Percentiles rank a stretch among this genome's conserved stretches.
Evolutionary conservation across 2,329 filamentous ascomycete genomes (phyloP).

Genomic region (Cytospora mali): DNA sequence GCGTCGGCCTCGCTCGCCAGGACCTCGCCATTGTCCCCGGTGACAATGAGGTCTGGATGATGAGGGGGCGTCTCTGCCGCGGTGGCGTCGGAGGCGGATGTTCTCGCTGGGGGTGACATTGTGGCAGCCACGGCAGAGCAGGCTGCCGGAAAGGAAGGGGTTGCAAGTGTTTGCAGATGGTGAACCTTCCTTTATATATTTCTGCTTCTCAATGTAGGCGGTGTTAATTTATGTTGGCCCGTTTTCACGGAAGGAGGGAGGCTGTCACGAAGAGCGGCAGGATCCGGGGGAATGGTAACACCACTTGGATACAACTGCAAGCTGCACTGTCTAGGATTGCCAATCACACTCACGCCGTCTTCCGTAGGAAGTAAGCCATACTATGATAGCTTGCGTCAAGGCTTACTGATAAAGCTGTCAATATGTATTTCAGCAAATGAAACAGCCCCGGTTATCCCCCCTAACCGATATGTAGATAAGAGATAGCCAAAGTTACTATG

Average conservation of each 20-base stretch:
- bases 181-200: no score
- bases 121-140: neutral
- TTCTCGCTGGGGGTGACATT: slow-evolving; percentile 19
- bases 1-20: slow-evolving; percentile 31
- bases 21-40: slow-evolving; percentile 29
- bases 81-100: slow-evolving; percentile 18
- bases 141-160: neutral
- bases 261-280: neutral
- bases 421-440: neutral
- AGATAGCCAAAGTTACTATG: no score
- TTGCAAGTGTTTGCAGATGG: neutral
- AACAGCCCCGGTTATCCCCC: neutral
- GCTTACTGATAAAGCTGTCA: slow-evolving; percentile 9
- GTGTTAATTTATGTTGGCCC: neutral
- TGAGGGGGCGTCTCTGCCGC: slow-evolving; percentile 29
- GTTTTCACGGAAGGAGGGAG: neutral
- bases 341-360: no score
- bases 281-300: slow-evolving; percentile 12
- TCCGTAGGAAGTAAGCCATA: neutral
- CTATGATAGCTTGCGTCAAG: neutral
- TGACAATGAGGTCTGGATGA: slow-evolving; percentile 27
- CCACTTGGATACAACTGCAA: slow-evolving; percentile 1
- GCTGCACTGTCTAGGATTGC: neutral
- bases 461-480: slow-evolving; percentile 3
- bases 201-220: neutral